Evolutionary conservation across 139 green algal genomes (phyloP), one percentile per base, ranked within the genome.

Genomic region (Micromonas pusilla): DNA sequence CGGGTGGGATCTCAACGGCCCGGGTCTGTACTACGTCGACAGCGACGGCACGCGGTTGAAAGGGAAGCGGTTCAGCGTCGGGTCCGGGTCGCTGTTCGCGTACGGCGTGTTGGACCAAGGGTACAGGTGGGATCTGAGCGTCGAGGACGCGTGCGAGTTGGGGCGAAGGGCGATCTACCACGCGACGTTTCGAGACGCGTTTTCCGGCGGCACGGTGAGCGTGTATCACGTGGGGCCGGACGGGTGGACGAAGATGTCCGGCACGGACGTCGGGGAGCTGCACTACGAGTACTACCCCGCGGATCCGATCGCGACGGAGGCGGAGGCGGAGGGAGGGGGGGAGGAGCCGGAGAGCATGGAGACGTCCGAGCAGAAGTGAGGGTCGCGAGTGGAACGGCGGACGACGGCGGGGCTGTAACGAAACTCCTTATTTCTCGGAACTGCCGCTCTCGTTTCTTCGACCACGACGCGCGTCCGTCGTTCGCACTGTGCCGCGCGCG

Each of bases 1-100:
- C 1, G 83, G 83, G 16, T 87, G 83, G 83, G 83, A 87, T 79
- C 67, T 39, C 4, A 72, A 72, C 1, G 96, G 96, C 0, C 96
- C 96, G 0, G 91, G 87, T 0, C 84, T 99, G 62, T 99, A 97
- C 87, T 99, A 99, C 78, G 93, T 99, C 19, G 96, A 99, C 88
- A 91, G 68, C 57, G 96, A 98, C 64, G 96, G 92, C 0, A 92
- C 97, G 85, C 86, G 96, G 71, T 96, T 94, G 54, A 92, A 91
- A 73, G 96, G 96, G 32, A 83, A 97, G 86, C 80, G 95, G 5
- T 99, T 99, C 85, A 92, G 85, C 37, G 94, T 99, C 16, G 96
- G 96, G 21, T 97, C 90, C 21, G 96, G 96, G 32, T 96, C 88
- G 39, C 82, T 97, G 64, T 99, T 99, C 81, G 96, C 96, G 0